Conservation (phyloP, 306 rosid species). For the Betula pendula region DNA sequence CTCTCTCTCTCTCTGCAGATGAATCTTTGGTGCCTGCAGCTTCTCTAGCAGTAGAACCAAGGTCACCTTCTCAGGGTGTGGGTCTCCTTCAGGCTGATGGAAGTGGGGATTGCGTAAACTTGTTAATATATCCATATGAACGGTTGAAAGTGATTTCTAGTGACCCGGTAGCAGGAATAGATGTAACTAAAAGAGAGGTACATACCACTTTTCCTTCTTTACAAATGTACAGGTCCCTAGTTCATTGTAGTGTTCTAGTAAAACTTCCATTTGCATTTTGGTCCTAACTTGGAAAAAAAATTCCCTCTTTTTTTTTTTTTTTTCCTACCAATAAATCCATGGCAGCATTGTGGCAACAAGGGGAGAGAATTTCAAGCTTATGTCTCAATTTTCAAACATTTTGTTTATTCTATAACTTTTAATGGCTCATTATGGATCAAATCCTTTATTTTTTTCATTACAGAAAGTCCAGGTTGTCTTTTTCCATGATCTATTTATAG, state of each 20-base stretch:
- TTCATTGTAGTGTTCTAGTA: too few relatives aligned
- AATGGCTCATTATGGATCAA: too few relatives aligned
- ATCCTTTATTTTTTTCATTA: neutral
- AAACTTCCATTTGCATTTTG: too few relatives aligned
- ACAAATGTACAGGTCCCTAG: neutral
- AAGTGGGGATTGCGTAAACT: slow-evolving; percentile 32
- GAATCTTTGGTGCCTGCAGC: slow-evolving; percentile 33
- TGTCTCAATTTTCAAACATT: neutral
- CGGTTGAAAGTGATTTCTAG: slow-evolving; percentile 58
- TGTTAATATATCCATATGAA: slow-evolving; percentile 60
- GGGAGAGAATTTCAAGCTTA: neutral
- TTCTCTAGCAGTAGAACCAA: slow-evolving; percentile 41
- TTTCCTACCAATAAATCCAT: neutral
- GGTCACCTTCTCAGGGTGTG: slow-evolving; percentile 33
- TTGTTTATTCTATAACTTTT: too few relatives aligned
- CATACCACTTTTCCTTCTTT: neutral
- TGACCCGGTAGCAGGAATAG: slow-evolving; percentile 62
- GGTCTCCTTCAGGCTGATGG: slow-evolving; percentile 36
- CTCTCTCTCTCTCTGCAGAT: slow-evolving; percentile 23
- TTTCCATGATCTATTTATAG: neutral
- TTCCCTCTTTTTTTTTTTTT: too few relatives aligned
- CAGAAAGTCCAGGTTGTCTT: neutral
- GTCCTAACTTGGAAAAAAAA: too few relatives aligned
- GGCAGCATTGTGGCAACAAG: neutral
- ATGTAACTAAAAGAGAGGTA: slow-evolving; percentile 88